A percentile compares a stretch with the other conserved stretches of the same genome.
Conservation (phyloP, 331 rosid genomes). For the Rhamnella rubrinervis region DNA sequence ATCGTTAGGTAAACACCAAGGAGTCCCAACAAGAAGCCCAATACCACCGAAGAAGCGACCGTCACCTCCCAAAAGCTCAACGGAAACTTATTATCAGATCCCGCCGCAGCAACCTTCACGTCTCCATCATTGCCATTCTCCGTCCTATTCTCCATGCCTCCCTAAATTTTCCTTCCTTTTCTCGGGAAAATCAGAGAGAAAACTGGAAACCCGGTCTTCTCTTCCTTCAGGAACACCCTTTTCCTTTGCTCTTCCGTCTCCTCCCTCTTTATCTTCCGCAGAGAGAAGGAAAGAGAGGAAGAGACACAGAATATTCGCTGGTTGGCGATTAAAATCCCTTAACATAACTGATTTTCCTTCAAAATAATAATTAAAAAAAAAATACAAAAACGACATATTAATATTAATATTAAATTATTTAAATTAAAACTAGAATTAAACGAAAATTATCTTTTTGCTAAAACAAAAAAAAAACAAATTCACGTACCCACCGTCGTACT, state of each 20-base stretch:
- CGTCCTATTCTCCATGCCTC: constrained; percentile 25
- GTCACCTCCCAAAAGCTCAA: constrained; percentile 69
- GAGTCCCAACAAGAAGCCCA: constrained; percentile 55
- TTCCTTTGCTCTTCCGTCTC: constrained; percentile 2
- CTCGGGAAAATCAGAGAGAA: constrained; percentile 18
- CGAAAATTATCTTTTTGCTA: too few species aligned
- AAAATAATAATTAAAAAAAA: too few species aligned
- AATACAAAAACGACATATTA: too few species aligned
- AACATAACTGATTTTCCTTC: neutral
- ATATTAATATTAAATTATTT: too few species aligned
- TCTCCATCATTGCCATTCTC: constrained; percentile 25
- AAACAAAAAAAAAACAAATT: too few species aligned
- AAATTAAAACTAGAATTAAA: too few species aligned
- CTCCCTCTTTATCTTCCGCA: constrained; percentile 7
- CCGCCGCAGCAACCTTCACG: constrained; percentile 10
- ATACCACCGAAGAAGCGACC: constrained; percentile 55
- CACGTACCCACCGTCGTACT: too few species aligned
- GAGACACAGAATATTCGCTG: constrained; percentile 32
- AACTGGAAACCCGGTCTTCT: neutral
- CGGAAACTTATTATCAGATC: constrained; percentile 35
- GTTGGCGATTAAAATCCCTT: constrained; percentile 3
- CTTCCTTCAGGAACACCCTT: constrained; percentile 15
- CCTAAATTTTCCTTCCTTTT: constrained; percentile 20
- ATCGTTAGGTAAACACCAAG: constrained; percentile 74
- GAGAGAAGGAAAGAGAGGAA: constrained; percentile 13